Evolutionary conservation across 1,284 basidiomycete genomes (phyloP).

Genomic region (Cryptococcus jaspeensis): DNA sequence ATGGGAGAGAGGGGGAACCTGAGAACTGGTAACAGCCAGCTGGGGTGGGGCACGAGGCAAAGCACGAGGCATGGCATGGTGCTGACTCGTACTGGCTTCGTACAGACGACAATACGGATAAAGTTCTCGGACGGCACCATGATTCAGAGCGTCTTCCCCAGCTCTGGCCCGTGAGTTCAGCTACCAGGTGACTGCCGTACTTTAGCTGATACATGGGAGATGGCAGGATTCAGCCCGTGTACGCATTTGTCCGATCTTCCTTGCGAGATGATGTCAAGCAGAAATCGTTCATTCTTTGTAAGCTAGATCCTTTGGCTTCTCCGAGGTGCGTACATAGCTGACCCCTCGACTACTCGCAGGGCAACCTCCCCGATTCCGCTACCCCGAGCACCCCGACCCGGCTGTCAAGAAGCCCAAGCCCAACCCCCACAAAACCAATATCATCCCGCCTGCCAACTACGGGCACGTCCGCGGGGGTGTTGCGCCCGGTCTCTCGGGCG

Average conservation of each 20-base stretch:
- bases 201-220: not conserved
- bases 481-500: conserved; percentile 30
- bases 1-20: not conserved
- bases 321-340: not conserved
- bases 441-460: conserved; percentile 40
- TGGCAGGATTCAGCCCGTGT: conserved; percentile 48
- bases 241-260: conserved; percentile 46
- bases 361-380: conserved; percentile 46
- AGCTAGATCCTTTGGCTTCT: conserved; percentile 5
- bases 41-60: not conserved
- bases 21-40: not conserved
- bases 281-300: conserved; percentile 48
- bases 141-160: conserved; percentile 46
- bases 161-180: conserved; percentile 36
- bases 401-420: conserved; percentile 14
- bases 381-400: conserved; percentile 42
- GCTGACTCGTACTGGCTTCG: not conserved
- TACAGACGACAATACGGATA: conserved; percentile 44
- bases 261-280: conserved; percentile 24
- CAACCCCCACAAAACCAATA: conserved; percentile 19
- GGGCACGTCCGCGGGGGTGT: conserved; percentile 29
- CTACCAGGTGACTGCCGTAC: not conserved
- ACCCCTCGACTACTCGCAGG: conserved; percentile 18
- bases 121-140: conserved; percentile 50
- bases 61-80: not conserved